Base-by-base conservation (phyloP, 1,284 basidiomycete genomes). In the Fistulinella staudtii region DNA sequence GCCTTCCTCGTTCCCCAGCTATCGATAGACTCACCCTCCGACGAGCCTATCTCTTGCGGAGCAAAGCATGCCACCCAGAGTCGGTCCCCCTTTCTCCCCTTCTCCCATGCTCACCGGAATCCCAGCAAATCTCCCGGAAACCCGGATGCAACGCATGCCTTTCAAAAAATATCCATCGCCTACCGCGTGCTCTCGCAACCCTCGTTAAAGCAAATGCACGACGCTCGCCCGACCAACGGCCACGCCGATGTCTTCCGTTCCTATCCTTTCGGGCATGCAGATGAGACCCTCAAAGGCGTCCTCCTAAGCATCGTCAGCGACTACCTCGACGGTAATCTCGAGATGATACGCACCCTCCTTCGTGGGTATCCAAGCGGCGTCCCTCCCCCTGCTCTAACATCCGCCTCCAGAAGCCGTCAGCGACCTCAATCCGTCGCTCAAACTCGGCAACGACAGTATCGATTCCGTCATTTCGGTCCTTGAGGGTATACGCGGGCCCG, bases 21-120 rank as follows among this genome's bases (percentile, higher is more conserved):
- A 65, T 79, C 35, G 86, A 92, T 57, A 82, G 80, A 51, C 69
- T 76, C 49, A 61, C 77, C 22, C 71, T 93, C 22, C 69, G 90
- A 29, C 71, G 87, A 29, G 89, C 85, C 17, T 93, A 92, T 63
- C 76, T 93, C 37, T 70, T 76, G 0, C 70, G 88, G 34, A 90
- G 86, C 60, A 77, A 75, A 55, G 74, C 79, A 9, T 92, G 89
- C 54, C 90, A 92, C 58, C 90, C 89, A 63, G 89, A 93, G 88
- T 89, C 17, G 5, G 31, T 18, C 31, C 50, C 37, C 25, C 46
- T 46, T 31, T n/a, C 33, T 38, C 55, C 45, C 43, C 39, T 14
- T 1, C 23, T 2, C 13, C 8, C 17, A n/a, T n/a, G n/a, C n/a
- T n/a, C n/a, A n/a, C n/a, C n/a, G n/a, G n/a, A n/a, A n/a, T n/a